Evolutionary conservation across 176 grass and related monocot species (phyloP).

Genomic region (Paspalum vaginatum): DNA sequence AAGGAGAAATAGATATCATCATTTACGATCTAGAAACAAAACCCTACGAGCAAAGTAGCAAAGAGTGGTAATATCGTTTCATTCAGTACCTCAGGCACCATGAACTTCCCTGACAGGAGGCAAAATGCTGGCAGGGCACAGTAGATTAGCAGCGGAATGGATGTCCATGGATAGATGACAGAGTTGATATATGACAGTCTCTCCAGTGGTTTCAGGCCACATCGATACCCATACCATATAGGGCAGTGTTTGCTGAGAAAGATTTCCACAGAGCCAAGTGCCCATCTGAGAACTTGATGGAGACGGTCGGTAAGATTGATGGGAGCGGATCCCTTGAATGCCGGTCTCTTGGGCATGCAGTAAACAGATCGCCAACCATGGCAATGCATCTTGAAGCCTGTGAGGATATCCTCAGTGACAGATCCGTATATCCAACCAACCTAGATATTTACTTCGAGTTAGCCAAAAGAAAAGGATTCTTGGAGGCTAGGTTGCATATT

Average conservation of each 20-base stretch:
- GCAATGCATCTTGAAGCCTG: conserved; percentile 45
- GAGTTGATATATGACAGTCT: conserved; percentile 40
- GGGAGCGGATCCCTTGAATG: conserved; percentile 41
- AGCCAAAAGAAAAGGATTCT: neutral
- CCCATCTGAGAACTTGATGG: conserved; percentile 42
- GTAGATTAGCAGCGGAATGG: conserved; percentile 34
- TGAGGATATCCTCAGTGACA: conserved; percentile 45
- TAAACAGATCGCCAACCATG: conserved; percentile 45
- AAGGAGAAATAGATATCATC: neutral
- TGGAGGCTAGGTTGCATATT: neutral
- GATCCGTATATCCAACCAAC: conserved; percentile 44
- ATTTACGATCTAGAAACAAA: conserved; percentile 11
- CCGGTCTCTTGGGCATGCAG: conserved; percentile 41
- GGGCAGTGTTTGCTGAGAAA: conserved; percentile 46
- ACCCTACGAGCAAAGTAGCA: neutral
- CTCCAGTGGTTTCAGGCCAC: conserved; percentile 39
- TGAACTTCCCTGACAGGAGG: conserved; percentile 40
- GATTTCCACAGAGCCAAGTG: conserved; percentile 39
- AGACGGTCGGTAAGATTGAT: conserved; percentile 41
- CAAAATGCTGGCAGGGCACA: conserved; percentile 39
- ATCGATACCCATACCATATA: conserved; percentile 42
- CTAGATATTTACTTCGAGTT: conserved; percentile 26
- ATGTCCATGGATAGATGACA: conserved; percentile 41
- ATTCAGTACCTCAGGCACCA: conserved; percentile 39
- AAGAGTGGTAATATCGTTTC: neutral